Evolutionary conservation across 768 basidiomycete genomes (phyloP).

Genomic region (Amanita brunnescens): DNA sequence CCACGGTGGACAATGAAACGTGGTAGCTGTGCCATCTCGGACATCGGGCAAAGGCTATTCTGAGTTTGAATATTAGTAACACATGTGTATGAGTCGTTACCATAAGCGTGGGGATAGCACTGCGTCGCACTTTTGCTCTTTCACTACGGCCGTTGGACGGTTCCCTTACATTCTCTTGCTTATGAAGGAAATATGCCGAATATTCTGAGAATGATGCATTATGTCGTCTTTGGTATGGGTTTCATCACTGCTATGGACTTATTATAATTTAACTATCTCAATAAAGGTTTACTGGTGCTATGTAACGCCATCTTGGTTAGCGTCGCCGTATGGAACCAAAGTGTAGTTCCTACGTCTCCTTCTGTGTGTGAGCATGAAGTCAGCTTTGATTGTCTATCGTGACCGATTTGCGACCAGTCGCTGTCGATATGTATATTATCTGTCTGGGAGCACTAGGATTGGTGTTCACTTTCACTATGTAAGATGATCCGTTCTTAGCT

Average conservation of each 20-base stretch:
- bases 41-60: too few relatives aligned
- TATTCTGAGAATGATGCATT: constrained; percentile 44
- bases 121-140: constrained; percentile 7
- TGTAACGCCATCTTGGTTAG: constrained; percentile 60
- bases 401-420: constrained; percentile 19
- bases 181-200: constrained; percentile 34
- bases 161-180: constrained; percentile 23
- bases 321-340: constrained; percentile 62
- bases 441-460: constrained; percentile 54
- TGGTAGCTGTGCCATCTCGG: not conserved
- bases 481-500: constrained; percentile 17
- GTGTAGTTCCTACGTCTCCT: constrained; percentile 21
- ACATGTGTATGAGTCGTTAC: not conserved
- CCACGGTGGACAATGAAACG: not conserved
- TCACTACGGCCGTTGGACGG: constrained; percentile 25
- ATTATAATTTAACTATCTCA: constrained; percentile 5
- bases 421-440: constrained; percentile 51
- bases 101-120: constrained; percentile 2
- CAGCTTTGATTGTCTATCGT: not conserved
- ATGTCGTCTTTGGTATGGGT: constrained; percentile 49
- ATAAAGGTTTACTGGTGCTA: constrained; percentile 48
- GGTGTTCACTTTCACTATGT: constrained; percentile 51
- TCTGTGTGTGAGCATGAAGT: not conserved
- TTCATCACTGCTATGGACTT: not conserved
- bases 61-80: constrained; percentile 6